Percentiles rank a stretch among this genome's conserved stretches.
Conservation (phyloP, 768 basidiomycete species). For the Leccinum variicolor region DNA sequence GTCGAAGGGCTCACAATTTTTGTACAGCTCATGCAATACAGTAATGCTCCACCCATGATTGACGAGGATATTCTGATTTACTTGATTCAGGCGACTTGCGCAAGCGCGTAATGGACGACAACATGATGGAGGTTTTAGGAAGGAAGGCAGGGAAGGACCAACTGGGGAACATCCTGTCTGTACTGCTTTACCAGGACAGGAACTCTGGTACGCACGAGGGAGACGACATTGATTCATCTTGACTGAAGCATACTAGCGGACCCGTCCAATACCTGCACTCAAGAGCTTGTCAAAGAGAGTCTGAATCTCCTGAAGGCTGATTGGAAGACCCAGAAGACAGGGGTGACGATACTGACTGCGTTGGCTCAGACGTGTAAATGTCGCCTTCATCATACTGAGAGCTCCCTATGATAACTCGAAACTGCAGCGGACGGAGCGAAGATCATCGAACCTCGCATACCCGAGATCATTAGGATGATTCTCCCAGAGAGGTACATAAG, state of each 20-base stretch:
- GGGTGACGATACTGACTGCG: slow-evolving; percentile 21
- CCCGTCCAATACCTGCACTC: slow-evolving; percentile 7
- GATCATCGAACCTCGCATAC: neutral
- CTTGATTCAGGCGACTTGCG: slow-evolving; percentile 12
- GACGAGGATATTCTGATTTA: neutral
- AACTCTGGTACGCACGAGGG: neutral
- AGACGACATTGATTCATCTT: too few species aligned
- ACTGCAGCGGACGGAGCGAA: neutral
- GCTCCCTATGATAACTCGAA: neutral
- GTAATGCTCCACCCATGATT: slow-evolving; percentile 5
- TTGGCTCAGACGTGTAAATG: slow-evolving; percentile 18
- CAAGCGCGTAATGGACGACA: slow-evolving; percentile 7
- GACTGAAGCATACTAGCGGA: slow-evolving; percentile 5
- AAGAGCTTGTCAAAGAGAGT: slow-evolving; percentile 10
- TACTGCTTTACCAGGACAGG: slow-evolving; percentile 22
- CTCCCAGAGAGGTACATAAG: neutral
- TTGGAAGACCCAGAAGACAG: slow-evolving; percentile 24
- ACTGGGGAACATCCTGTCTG: slow-evolving; percentile 18
- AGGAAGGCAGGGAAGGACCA: slow-evolving; percentile 14
- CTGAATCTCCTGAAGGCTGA: neutral
- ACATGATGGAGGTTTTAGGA: slow-evolving; percentile 18
- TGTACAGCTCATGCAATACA: slow-evolving; percentile 16
- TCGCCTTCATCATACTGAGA: neutral
- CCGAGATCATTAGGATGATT: neutral
- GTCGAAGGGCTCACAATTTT: slow-evolving; percentile 27